Base-by-base conservation (phyloP, 2,329 filamentous ascomycete genomes). In the Microascus cirrosus region DNA sequence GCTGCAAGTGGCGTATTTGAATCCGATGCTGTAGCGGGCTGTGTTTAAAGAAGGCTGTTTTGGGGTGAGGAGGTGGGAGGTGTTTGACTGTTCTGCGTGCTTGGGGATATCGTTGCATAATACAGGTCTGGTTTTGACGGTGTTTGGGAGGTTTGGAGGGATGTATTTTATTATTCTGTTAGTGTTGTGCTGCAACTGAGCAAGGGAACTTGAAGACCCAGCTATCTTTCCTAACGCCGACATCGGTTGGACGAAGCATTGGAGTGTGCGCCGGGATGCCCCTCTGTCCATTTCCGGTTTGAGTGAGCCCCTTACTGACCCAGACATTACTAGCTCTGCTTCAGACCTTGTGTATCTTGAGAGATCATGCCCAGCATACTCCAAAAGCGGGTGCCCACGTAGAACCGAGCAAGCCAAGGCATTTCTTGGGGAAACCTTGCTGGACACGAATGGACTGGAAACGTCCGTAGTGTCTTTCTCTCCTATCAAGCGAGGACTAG, bases 1-100 rank as follows among this genome's bases (percentile, higher is more conserved):
- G 48, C 63, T 75, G 42, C 73, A 75, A 60, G 71, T 71, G 15
- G 71, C 72, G 8, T 71, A 74, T n/a, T 57, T 73, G 28, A 57
- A 57, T 32, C 51, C 53, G 53, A 20, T 34, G 53, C 22, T 35
- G n/a, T 53, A 35, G 39, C n/a, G 39, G 36, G 36, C 3, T 39
- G 36, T 13, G 11, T 18, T 39, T 32, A n/a, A n/a, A n/a, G n/a
- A n/a, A 13, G 34, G 36, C 10, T 42, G 36, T 42, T 12, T 11
- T 12, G 36, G 7, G 36, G 36, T 42, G 12, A 15, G 13, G 36
- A 18, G 36, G n/a, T 18, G 39, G 2, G 39, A n/a, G 39, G 18
- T 45, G 39, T n/a, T 18, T 15, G 39, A 6, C 39, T 45, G 15
- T 18, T 45, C n/a, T 18, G 39, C 39, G 39, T 7, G 39, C 39